A percentile compares a stretch with the other conserved stretches of the same genome.
phyloP scores from a whole-genome alignment of 352 stramenopile genomes.

The Globisporangium ultimum region DNA sequence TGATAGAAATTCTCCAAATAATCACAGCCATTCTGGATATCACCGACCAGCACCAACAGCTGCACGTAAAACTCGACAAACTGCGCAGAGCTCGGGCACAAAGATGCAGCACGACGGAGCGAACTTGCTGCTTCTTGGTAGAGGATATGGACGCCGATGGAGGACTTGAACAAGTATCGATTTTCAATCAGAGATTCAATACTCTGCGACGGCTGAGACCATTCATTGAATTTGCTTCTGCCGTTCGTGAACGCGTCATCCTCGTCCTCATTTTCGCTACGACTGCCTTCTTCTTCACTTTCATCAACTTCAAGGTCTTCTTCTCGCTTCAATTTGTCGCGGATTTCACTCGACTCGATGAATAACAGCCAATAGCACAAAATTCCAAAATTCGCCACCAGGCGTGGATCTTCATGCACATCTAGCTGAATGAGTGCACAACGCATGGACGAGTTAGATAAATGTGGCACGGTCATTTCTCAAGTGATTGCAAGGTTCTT shows the following conservation, averaged over 20 bases:
- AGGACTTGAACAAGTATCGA: slow-evolving; percentile 59
- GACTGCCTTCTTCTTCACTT: slow-evolving; percentile 19
- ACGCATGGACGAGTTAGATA: too few relatives aligned
- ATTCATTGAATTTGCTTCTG: slow-evolving; percentile 8
- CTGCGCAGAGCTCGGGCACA: slow-evolving; percentile 49
- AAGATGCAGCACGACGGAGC: slow-evolving; percentile 53
- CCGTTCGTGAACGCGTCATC: slow-evolving; percentile 3
- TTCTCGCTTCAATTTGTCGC: slow-evolving; percentile 40
- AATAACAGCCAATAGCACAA: slow-evolving; percentile 85
- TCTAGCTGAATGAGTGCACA: slow-evolving; percentile 24
- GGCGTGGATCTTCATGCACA: slow-evolving; percentile 46
- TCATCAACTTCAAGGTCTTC: slow-evolving; percentile 17
- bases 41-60: slow-evolving; percentile 56
- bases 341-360: slow-evolving; percentile 68
- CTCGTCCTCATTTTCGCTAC: neutral
- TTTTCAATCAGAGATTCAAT: slow-evolving; percentile 48
- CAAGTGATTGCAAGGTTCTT: too few relatives aligned
- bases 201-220: slow-evolving; percentile 12
- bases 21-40: slow-evolving; percentile 60
- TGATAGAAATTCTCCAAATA: slow-evolving; percentile 75
- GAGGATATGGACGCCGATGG: slow-evolving; percentile 66
- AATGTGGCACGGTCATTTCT: too few relatives aligned
- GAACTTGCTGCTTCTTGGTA: slow-evolving; percentile 63
- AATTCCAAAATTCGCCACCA: slow-evolving; percentile 72
- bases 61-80: slow-evolving; percentile 77